Evolutionary conservation across 1,139 yeast genomes (phyloP).

Genomic region (Saccharomyces hybrid): DNA sequence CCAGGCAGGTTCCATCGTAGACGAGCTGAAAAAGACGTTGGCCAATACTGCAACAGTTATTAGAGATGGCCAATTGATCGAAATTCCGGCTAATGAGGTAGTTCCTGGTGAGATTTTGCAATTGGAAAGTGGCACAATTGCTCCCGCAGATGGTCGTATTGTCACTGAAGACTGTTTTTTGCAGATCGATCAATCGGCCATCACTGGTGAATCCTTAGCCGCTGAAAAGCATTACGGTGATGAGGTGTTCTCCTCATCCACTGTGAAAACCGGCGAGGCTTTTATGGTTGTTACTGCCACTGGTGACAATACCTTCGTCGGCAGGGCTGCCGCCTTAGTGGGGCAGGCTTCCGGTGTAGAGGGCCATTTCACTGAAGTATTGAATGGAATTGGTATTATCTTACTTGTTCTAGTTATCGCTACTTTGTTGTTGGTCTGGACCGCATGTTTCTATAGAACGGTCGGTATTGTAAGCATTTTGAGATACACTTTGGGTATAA

Average conservation of each 20-base stretch:
- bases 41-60: constrained; percentile 84
- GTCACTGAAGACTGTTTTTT: constrained; percentile 82
- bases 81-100: constrained; percentile 71
- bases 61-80: constrained; percentile 74
- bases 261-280: constrained; percentile 96
- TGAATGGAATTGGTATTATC: constrained; percentile 95
- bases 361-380: constrained; percentile 97
- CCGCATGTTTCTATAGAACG: constrained; percentile 92
- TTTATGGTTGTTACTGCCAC: constrained; percentile 93
- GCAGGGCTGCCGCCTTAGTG: constrained; percentile 95
- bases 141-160: constrained; percentile 93
- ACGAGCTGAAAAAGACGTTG: constrained; percentile 85
- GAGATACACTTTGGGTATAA: constrained; percentile 92
- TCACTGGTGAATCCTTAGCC: constrained; percentile 97
- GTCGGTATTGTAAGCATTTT: constrained; percentile 81
- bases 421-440: constrained; percentile 87
- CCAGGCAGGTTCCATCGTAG: constrained; percentile 96
- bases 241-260: constrained; percentile 84
- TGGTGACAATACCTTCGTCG: constrained; percentile 90
- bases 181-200: constrained; percentile 96
- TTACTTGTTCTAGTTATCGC: constrained; percentile 82
- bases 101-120: constrained; percentile 92
- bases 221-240: constrained; percentile 91
- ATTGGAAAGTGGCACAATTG: constrained; percentile 90
- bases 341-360: constrained; percentile 90